Conservation (phyloP, 2,329 filamentous ascomycete species). For the Leptographium lundbergii region DNA sequence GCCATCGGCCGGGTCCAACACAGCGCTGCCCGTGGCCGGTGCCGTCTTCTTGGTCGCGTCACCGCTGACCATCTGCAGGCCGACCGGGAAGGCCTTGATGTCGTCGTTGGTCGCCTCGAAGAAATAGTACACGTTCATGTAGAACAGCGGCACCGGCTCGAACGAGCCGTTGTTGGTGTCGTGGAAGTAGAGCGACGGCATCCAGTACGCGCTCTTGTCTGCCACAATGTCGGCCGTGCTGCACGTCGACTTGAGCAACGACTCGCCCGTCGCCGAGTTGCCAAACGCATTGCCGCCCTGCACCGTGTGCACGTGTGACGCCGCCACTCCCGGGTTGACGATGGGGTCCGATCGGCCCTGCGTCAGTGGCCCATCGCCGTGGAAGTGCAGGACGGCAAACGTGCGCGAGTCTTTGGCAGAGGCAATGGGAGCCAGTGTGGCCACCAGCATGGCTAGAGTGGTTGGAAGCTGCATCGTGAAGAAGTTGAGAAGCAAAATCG, state of each 20-base stretch:
- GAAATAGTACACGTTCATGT: slow-evolving; percentile 69
- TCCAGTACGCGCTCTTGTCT: slow-evolving; percentile 69
- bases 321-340: slow-evolving; percentile 44
- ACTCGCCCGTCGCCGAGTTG: slow-evolving; percentile 46
- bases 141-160: slow-evolving; percentile 54
- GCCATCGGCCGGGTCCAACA: slow-evolving; percentile 39
- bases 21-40: slow-evolving; percentile 35
- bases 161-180: slow-evolving; percentile 50
- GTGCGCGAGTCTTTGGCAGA: slow-evolving; percentile 34
- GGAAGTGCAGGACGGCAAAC: slow-evolving; percentile 60
- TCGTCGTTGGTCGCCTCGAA: slow-evolving; percentile 53
- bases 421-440: slow-evolving; percentile 23
- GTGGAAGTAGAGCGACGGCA: slow-evolving; percentile 56
- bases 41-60: slow-evolving; percentile 44
- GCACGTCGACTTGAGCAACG: slow-evolving; percentile 50
- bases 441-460: slow-evolving; percentile 12
- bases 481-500: background rate
- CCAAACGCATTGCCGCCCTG: slow-evolving; percentile 59
- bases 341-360: slow-evolving; percentile 55
- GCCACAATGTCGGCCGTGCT: slow-evolving; percentile 56
- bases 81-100: slow-evolving; percentile 56
- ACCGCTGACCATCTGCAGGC: slow-evolving; percentile 60
- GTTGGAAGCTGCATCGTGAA: slow-evolving; percentile 3
- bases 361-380: slow-evolving; percentile 48
- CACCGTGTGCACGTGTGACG: slow-evolving; percentile 56